Percentiles rank a stretch among this genome's conserved stretches.
These are phyloP conservation scores for Pelargonium myrrhifolium DNA, from an alignment of 441 rosid genomes.

Conservation along the genomic window DNA sequence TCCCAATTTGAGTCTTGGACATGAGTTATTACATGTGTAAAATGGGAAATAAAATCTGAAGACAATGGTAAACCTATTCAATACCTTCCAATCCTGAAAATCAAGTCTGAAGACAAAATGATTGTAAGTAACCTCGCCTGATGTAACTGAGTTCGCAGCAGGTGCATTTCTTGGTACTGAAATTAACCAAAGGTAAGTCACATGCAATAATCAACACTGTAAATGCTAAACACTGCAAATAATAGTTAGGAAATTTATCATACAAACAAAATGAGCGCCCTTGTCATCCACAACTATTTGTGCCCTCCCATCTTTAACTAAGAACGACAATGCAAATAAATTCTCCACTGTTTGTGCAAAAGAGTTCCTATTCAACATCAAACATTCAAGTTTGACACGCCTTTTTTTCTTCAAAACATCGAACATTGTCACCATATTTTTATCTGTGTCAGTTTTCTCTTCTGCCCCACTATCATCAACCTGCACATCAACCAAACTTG, in stretches of 20 bases:
- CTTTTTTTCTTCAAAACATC: conserved; percentile 21
- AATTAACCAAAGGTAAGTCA: neutral
- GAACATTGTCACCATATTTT: conserved; percentile 24
- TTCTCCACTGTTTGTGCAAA: conserved; percentile 26
- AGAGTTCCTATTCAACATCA: conserved; percentile 23
- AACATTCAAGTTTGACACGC: conserved; percentile 15
- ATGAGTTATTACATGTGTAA: neutral
- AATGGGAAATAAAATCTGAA: neutral
- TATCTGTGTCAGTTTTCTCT: conserved; percentile 24
- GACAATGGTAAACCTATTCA: neutral
- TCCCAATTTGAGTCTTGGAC: no score
- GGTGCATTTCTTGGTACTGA: conserved; percentile 28
- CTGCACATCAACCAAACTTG: conserved; percentile 4
- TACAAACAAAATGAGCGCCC: conserved; percentile 22
- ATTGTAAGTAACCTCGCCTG: conserved; percentile 18
- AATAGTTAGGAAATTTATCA: neutral
- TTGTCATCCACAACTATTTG: conserved; percentile 18
- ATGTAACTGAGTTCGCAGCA: conserved; percentile 13
- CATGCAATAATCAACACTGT: neutral
- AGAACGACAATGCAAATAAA: conserved; percentile 25
- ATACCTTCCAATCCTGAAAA: conserved; percentile 25
- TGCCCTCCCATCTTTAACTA: conserved; percentile 27
- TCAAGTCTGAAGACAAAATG: conserved; percentile 27
- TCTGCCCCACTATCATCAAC: conserved; percentile 17
- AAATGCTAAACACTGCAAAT: neutral